Conservation (phyloP, 2,329 filamentous ascomycete species). For the Neurospora sp. region DNA sequence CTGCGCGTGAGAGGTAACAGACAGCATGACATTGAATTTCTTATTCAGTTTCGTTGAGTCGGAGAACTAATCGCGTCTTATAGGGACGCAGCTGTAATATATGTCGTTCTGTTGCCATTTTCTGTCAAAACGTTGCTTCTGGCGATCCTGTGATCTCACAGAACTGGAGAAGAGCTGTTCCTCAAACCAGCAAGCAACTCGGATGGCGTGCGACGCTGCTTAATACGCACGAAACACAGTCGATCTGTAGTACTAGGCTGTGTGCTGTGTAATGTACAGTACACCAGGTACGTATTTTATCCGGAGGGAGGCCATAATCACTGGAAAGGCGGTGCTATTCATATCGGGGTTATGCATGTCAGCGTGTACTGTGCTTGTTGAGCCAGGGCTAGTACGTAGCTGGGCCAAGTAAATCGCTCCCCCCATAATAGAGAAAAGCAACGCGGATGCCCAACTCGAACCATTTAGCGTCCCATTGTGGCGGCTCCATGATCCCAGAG, state of each 20-base stretch:
- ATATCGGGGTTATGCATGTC: not conserved
- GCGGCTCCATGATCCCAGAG: not conserved
- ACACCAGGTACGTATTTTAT: not conserved
- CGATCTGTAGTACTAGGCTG: not conserved
- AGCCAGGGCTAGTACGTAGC: not conserved
- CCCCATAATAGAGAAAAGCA: not conserved
- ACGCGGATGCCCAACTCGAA: not conserved
- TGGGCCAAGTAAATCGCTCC: not conserved
- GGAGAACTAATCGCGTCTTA: not conserved
- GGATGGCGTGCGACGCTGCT: not conserved
- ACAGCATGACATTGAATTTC: not conserved
- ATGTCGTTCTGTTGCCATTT: not conserved
- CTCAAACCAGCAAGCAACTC: not conserved
- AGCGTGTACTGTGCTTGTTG: not conserved
- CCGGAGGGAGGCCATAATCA: not conserved
- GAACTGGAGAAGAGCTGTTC: not conserved
- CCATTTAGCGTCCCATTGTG: not conserved
- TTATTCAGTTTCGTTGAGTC: not conserved
- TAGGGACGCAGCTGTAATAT: not conserved
- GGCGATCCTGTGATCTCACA: not conserved
- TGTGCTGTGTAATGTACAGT: not conserved
- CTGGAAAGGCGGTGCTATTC: not conserved
- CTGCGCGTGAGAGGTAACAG: not conserved
- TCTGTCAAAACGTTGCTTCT: not conserved
- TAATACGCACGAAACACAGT: not conserved